Percentiles rank a stretch among this genome's conserved stretches.
Conservation (phyloP, 805 yeast genomes). For the Blastobotrys muscicola region DNA sequence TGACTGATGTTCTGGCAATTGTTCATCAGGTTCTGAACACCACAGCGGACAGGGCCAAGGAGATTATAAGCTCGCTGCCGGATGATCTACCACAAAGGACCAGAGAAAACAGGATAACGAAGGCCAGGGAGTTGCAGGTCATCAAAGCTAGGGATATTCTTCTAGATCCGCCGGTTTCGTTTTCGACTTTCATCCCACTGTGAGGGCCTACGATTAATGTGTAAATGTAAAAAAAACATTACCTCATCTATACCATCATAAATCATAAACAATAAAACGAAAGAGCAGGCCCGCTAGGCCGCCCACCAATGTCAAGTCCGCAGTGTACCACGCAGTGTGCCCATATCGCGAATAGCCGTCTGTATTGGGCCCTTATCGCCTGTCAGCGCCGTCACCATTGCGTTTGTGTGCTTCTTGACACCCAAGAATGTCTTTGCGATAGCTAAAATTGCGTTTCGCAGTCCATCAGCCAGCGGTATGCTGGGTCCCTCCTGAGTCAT, state of each 20-base stretch:
- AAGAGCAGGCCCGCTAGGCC: too few relatives aligned
- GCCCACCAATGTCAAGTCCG: too few relatives aligned
- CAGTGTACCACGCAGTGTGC: too few relatives aligned
- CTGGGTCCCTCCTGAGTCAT: neutral
- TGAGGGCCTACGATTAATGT: too few relatives aligned
- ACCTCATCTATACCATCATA: neutral
- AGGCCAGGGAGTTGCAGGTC: conserved; percentile 46
- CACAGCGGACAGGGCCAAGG: conserved; percentile 6
- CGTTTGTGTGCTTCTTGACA: neutral
- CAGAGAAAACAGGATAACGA: too few relatives aligned
- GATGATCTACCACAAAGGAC: too few relatives aligned
- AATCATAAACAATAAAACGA: neutral
- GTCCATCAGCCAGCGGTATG: neutral
- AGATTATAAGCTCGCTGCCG: too few relatives aligned
- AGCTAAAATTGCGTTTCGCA: conserved; percentile 5
- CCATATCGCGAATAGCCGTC: too few relatives aligned
- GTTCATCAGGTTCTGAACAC: conserved; percentile 40
- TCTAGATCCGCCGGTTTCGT: conserved; percentile 1
- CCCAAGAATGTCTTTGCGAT: conserved; percentile 4
- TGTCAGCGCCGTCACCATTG: neutral
- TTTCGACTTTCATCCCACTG: too few relatives aligned
- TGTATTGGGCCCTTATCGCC: too few relatives aligned
- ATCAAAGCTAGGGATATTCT: conserved; percentile 43
- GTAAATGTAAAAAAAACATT: neutral
- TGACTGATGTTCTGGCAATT: conserved; percentile 31